These are phyloP conservation scores for Rugonectria rugulosa DNA, from an alignment of 2,329 filamentous ascomycete genomes.

Conservation along the genomic window DNA sequence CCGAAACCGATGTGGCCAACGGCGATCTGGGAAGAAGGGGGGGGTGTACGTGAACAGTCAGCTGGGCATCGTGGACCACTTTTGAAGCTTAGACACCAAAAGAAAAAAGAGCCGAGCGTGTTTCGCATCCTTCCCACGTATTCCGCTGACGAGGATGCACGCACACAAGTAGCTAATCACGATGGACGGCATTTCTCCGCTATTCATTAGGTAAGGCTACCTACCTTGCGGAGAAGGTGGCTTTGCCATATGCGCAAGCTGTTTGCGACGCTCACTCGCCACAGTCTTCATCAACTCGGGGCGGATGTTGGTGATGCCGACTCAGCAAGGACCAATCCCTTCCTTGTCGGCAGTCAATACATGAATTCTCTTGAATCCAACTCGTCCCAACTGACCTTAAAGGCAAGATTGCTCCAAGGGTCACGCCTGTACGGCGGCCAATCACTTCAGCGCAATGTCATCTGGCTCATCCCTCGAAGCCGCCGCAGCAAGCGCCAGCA, in stretches of 20 bases:
- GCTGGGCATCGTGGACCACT: background rate
- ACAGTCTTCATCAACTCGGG: slow-evolving; percentile 13
- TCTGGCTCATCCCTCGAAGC: background rate
- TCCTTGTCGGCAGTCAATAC: background rate
- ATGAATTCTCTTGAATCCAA: background rate
- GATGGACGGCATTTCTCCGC: slow-evolving; percentile 1
- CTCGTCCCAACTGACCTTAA: background rate
- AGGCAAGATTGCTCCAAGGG: background rate
- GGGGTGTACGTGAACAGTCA: background rate
- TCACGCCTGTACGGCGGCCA: background rate
- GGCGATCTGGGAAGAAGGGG: slow-evolving; percentile 5
- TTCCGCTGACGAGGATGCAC: too few relatives aligned
- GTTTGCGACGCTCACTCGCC: slow-evolving; percentile 8
- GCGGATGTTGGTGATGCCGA: background rate
- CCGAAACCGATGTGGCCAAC: slow-evolving; percentile 4
- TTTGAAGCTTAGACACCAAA: background rate
- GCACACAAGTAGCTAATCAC: too few relatives aligned
- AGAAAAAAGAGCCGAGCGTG: too few relatives aligned
- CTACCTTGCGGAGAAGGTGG: slow-evolving; percentile 7
- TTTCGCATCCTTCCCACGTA: too few relatives aligned
- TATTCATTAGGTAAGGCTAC: too few relatives aligned
- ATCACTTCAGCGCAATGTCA: slow-evolving; percentile 8
- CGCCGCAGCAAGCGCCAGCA: slow-evolving; percentile 18
- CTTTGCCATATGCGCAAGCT: slow-evolving; percentile 1
- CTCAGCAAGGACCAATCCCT: background rate